Base-by-base conservation (phyloP, 495 filamentous ascomycete species). In the Aspergillus olivimuriae region DNA sequence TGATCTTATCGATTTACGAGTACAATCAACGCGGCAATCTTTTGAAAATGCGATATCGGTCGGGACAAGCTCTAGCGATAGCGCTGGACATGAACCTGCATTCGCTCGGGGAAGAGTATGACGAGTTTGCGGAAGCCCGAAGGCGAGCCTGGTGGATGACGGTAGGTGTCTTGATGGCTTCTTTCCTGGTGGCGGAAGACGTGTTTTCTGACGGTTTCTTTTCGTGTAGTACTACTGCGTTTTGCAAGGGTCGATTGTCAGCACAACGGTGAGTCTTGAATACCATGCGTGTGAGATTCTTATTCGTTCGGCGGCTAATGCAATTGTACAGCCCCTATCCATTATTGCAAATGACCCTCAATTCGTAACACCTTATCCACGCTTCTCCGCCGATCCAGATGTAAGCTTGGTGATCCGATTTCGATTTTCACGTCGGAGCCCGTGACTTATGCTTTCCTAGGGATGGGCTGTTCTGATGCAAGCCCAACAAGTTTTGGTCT, bases 101-200 rank as follows among this genome's bases (percentile, higher is more conserved):
- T 61, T 55, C 60, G 2, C 55, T 62, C 24, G 61, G 57, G 9
- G 55, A 55, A n/a, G 63, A 70, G 5, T 66, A 70, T 17, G 66
- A 76, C 47, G 70, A 72, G 32, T 68, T 63, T 34, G 70, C 68
- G 3, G 78, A 82, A 50, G 75, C 75, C 35, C 69, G 70, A 51
- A 62, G 74, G 23, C 68, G 77, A 50, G 68, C 71, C 34, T 82
- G 78, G 78, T 82, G 78, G 78, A 80, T 80, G 77, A 81, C 76
- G 41, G 74, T 74, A 63, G 26, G 57, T 19, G 16, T 2, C 12
- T 22, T 28, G 24, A 12, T 2, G 4, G 10, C 18, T 36, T 7
- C 9, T n/a, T 16, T 35, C 21, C 8, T 1, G 33, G 15, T n/a
- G n/a, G n/a, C n/a, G n/a, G n/a, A n/a, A n/a, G n/a, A n/a, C n/a